Percentiles rank a stretch among this genome's conserved stretches.
Conservation (phyloP, 2,329 filamentous ascomycete genomes). For the Trichophyton mentagrophytes region DNA sequence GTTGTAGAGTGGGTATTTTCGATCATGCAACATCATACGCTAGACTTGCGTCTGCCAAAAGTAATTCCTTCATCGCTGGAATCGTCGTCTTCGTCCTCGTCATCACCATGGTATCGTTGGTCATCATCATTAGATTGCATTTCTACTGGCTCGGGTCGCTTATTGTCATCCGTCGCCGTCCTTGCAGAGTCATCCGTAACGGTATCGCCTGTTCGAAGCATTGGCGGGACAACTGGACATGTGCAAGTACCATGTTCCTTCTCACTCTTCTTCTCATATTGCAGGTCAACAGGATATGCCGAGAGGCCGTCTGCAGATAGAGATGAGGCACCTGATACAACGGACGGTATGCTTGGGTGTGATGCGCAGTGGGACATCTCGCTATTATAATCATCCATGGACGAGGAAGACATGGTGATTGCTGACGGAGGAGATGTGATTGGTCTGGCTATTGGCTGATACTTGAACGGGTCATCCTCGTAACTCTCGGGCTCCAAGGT, state of each 20-base stretch:
- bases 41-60: constrained; percentile 20
- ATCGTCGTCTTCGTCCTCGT: constrained; percentile 28
- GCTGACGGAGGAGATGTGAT: constrained; percentile 30
- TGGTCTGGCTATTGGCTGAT: neutral
- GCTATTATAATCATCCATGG: constrained; percentile 34
- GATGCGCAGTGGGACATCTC: constrained; percentile 37
- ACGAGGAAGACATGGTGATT: constrained; percentile 35
- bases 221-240: constrained; percentile 22
- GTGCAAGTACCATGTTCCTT: neutral
- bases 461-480: neutral
- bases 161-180: neutral
- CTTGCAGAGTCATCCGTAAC: constrained; percentile 22
- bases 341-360: constrained; percentile 36
- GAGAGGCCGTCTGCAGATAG: constrained; percentile 29
- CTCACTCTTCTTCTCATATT: constrained; percentile 20
- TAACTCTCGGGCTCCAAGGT: neutral
- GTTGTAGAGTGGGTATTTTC: neutral
- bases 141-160: neutral
- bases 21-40: neutral
- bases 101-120: constrained; percentile 29
- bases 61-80: constrained; percentile 33
- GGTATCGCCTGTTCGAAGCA: constrained; percentile 32
- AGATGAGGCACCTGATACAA: constrained; percentile 35
- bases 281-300: constrained; percentile 13
- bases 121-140: constrained; percentile 22